phyloP scores from a whole-genome alignment of 192 early-diverging fungal species.

The Phycomyces nitens region DNA sequence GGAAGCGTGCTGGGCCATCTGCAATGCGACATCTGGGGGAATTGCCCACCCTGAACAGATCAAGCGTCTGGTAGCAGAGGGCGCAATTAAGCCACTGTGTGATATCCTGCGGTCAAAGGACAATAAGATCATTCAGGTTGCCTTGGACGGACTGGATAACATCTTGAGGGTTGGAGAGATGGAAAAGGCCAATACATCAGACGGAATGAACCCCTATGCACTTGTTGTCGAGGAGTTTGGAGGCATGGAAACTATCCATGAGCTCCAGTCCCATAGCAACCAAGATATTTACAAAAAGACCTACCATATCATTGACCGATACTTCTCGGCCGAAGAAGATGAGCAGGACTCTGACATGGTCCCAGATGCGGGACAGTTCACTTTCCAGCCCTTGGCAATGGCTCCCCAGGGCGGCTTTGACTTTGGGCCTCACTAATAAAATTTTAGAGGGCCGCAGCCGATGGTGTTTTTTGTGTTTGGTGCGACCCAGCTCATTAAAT shows the following conservation, averaged over 20 bases:
- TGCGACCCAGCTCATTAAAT: background rate
- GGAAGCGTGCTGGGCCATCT: slow-evolving; percentile 48
- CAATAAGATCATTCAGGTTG: slow-evolving; percentile 24
- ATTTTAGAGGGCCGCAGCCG: background rate
- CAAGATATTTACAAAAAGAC: slow-evolving; percentile 34
- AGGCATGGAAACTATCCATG: slow-evolving; percentile 35
- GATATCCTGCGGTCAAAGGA: slow-evolving; percentile 34
- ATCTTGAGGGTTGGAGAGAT: slow-evolving; percentile 35
- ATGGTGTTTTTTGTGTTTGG: too few relatives aligned
- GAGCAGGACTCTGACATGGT: slow-evolving; percentile 13
- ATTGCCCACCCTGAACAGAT: slow-evolving; percentile 25
- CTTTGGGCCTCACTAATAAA: background rate
- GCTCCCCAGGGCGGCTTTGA: background rate
- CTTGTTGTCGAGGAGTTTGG: slow-evolving; percentile 38
- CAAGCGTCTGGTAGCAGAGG: slow-evolving; percentile 26
- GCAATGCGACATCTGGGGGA: slow-evolving; percentile 26
- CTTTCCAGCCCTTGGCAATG: background rate
- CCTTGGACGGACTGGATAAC: slow-evolving; percentile 34
- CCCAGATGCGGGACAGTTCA: background rate
- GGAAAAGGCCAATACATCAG: slow-evolving; percentile 10
- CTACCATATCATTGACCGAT: slow-evolving; percentile 37
- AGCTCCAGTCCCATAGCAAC: slow-evolving; percentile 40
- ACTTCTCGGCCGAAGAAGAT: slow-evolving; percentile 43
- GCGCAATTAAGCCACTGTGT: slow-evolving; percentile 37
- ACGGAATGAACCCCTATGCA: slow-evolving; percentile 28